A percentile compares a stretch with the other conserved stretches of the same genome.
Conservation (phyloP, 257 asterid genomes). For the Cordia subcordata region DNA sequence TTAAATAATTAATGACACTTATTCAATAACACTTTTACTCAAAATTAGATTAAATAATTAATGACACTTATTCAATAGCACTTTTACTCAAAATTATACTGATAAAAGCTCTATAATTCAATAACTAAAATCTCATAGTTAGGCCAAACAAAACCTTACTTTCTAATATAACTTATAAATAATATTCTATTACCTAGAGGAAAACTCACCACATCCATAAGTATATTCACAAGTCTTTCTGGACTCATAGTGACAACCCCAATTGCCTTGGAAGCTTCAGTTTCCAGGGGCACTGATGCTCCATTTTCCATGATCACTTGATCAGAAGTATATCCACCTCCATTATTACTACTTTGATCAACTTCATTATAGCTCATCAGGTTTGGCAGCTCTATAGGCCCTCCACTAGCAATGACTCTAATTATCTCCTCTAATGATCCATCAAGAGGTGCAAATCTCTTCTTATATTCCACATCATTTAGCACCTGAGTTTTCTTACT, state of each 20-base stretch:
- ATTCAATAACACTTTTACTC: too few relatives aligned
- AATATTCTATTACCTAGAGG: too few relatives aligned
- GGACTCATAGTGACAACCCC: conserved; percentile 41
- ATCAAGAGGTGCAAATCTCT: conserved; percentile 35
- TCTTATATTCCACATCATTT: conserved; percentile 33
- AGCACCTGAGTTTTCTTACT: conserved; percentile 29
- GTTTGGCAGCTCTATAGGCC: conserved; percentile 23
- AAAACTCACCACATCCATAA: conserved; percentile 48
- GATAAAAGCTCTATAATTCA: too few relatives aligned
- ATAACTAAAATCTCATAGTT: too few relatives aligned
- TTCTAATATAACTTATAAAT: too few relatives aligned
- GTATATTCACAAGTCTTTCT: conserved; percentile 26
- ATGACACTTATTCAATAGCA: too few relatives aligned
- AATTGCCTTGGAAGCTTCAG: conserved; percentile 40
- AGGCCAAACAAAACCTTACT: too few relatives aligned
- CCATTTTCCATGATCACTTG: conserved; percentile 3
- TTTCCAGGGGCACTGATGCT: background rate
- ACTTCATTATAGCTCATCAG: conserved; percentile 12
- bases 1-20: too few relatives aligned
- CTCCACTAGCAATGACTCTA: conserved; percentile 26
- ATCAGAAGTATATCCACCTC: background rate
- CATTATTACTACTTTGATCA: background rate
- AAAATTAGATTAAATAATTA: too few relatives aligned
- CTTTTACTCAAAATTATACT: too few relatives aligned
- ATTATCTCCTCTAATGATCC: conserved; percentile 44